Percentiles rank a stretch among this genome's conserved stretches.
phyloP scores from a whole-genome alignment of 2,329 filamentous ascomycete species.

The Colletotrichum lini region DNA sequence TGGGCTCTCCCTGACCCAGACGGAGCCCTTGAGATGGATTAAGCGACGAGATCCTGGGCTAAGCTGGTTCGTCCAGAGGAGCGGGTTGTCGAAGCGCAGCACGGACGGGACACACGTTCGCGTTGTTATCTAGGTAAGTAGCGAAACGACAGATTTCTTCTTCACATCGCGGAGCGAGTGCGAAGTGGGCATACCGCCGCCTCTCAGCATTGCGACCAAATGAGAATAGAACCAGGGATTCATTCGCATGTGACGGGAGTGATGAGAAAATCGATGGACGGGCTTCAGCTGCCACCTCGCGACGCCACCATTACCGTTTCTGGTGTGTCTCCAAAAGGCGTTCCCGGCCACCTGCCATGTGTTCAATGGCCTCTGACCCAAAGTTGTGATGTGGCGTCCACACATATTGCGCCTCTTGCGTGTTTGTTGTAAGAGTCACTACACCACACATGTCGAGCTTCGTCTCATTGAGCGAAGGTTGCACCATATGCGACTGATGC shows the following conservation, averaged over 20 bases:
- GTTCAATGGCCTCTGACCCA: not conserved
- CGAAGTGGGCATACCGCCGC: too few relatives aligned
- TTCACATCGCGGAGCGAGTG: not conserved
- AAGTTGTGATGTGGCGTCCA: not conserved
- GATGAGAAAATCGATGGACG: not conserved
- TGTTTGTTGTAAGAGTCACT: not conserved
- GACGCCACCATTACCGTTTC: slow-evolving; percentile 1
- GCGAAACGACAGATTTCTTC: not conserved
- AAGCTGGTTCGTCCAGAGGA: not conserved
- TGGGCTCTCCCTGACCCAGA: not conserved
- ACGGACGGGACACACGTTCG: not conserved
- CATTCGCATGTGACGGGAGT: not conserved
- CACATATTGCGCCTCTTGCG: slow-evolving; percentile 8
- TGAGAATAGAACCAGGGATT: too few relatives aligned
- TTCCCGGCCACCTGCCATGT: not conserved
- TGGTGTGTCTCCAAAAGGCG: not conserved
- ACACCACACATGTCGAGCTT: too few relatives aligned
- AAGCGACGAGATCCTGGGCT: not conserved
- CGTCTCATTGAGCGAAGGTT: not conserved
- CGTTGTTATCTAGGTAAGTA: too few relatives aligned
- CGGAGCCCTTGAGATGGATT: not conserved
- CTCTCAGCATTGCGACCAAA: not conserved
- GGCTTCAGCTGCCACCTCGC: not conserved
- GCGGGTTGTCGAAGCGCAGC: not conserved
- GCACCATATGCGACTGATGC: not conserved